A percentile compares a stretch with the other conserved stretches of the same genome.
phyloP scores from a whole-genome alignment of 2,329 filamentous ascomycete species.

The Pestalotiopsis sp. region DNA sequence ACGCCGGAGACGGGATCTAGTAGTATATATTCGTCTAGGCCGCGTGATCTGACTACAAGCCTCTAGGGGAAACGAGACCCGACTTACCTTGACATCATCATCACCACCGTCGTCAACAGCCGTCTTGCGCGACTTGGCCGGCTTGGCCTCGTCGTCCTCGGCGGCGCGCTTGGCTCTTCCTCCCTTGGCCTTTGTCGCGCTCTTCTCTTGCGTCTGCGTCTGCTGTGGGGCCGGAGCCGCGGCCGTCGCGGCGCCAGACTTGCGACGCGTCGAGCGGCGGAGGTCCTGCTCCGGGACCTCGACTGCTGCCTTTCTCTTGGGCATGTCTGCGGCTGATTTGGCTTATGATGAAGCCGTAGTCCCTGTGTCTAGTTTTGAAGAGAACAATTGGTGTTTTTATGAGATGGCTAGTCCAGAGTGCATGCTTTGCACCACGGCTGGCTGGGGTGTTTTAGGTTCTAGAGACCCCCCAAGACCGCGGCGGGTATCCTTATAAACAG shows the following conservation, averaged over 20 bases:
- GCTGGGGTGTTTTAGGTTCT: neutral
- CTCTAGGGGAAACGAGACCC: no score
- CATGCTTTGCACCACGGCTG: neutral
- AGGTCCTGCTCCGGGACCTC: neutral
- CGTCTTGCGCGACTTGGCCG: neutral
- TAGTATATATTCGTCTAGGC: neutral
- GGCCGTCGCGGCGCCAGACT: neutral
- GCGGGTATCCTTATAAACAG: neutral
- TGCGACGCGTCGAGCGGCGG: slow-evolving; percentile 11
- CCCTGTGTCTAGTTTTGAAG: neutral
- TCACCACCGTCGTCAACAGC: neutral
- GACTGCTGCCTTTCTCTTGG: neutral
- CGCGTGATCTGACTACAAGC: no score
- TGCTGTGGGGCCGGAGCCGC: slow-evolving; percentile 3
- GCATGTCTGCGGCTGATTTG: neutral
- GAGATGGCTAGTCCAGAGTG: neutral
- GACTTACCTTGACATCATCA: no score
- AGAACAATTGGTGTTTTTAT: neutral
- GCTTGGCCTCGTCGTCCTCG: neutral
- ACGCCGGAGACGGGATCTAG: slow-evolving; percentile 1
- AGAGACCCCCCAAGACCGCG: neutral
- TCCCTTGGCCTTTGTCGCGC: neutral
- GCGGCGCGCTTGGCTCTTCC: slow-evolving; percentile 6
- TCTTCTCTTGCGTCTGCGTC: neutral
- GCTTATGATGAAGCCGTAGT: no score